Conservation (phyloP, 257 asterid genomes). For the Rehmannia glutinosa region DNA sequence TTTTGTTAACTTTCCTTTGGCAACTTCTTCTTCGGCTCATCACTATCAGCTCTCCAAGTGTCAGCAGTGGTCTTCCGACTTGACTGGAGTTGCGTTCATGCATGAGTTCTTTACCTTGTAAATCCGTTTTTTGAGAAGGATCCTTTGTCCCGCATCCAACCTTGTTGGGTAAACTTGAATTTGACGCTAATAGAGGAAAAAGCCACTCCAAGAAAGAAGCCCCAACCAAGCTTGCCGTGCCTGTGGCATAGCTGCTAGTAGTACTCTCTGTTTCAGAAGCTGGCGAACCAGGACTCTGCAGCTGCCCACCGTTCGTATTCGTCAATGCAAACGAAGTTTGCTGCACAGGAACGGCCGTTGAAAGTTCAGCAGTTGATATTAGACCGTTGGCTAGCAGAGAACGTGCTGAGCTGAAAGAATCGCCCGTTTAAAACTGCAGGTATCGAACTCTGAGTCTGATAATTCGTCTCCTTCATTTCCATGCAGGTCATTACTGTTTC, state of each 20-base stretch:
- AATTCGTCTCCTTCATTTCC: slow-evolving; percentile 26
- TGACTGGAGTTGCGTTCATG: slow-evolving; percentile 33
- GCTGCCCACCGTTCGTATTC: slow-evolving; percentile 15
- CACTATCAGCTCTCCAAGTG: slow-evolving; percentile 88
- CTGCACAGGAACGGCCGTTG: slow-evolving; percentile 44
- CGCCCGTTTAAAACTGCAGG: slow-evolving; percentile 37
- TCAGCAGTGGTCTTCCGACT: slow-evolving; percentile 47
- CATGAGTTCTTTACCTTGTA: slow-evolving; percentile 19
- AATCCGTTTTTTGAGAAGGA: slow-evolving; percentile 20
- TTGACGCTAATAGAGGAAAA: slow-evolving; percentile 57
- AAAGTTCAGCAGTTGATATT: slow-evolving; percentile 29
- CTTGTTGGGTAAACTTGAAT: slow-evolving; percentile 25
- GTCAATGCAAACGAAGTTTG: slow-evolving; percentile 16
- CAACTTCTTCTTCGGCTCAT: slow-evolving; percentile 89
- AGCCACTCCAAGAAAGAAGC: slow-evolving; percentile 83
- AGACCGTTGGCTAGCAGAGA: slow-evolving; percentile 56
- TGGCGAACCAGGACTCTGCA: slow-evolving; percentile 46
- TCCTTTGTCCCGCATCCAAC: slow-evolving; percentile 25
- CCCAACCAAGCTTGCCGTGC: slow-evolving; percentile 53
- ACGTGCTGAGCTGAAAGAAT: slow-evolving; percentile 52
- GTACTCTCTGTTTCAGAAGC: slow-evolving; percentile 49
- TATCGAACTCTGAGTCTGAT: slow-evolving; percentile 43
- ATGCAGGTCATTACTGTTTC: too few relatives aligned
- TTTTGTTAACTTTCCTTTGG: slow-evolving; percentile 45
- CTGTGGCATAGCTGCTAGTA: too few relatives aligned